A percentile compares a stretch with the other conserved stretches of the same genome.
These are phyloP conservation scores for Pulchroboletus neoregius DNA, from an alignment of 1,284 basidiomycete species.

Conservation along the genomic window DNA sequence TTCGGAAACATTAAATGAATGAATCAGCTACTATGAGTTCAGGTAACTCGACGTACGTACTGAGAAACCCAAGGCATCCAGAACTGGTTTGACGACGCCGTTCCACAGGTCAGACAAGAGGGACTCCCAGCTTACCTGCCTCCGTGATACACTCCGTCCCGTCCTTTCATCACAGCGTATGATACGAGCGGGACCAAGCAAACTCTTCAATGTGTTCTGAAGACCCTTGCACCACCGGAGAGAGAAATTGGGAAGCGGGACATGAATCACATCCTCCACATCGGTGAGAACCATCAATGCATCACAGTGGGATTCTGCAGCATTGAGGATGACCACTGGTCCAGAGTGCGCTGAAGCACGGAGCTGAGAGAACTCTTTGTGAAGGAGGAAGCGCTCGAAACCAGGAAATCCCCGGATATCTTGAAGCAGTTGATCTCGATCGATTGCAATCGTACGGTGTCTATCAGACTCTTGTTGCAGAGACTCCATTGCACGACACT, in stretches of 20 bases:
- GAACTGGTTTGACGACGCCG: neutral
- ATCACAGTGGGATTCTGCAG: neutral
- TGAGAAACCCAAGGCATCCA: neutral
- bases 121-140: neutral
- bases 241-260: neutral
- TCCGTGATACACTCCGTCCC: no score
- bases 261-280: neutral
- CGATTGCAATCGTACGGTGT: slow-evolving; percentile 1
- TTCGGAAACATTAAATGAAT: neutral
- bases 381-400: slow-evolving; percentile 4
- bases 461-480: neutral
- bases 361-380: neutral
- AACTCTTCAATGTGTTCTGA: neutral
- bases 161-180: neutral
- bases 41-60: neutral
- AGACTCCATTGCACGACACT: neutral
- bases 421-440: neutral
- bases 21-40: neutral
- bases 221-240: neutral
- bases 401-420: neutral
- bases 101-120: neutral
- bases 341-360: slow-evolving; percentile 1
- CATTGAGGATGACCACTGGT: neutral
- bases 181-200: neutral
- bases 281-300: neutral